Base-by-base conservation (phyloP, 78 protist genomes). In the Dictyostelium brefeldianum region DNA sequence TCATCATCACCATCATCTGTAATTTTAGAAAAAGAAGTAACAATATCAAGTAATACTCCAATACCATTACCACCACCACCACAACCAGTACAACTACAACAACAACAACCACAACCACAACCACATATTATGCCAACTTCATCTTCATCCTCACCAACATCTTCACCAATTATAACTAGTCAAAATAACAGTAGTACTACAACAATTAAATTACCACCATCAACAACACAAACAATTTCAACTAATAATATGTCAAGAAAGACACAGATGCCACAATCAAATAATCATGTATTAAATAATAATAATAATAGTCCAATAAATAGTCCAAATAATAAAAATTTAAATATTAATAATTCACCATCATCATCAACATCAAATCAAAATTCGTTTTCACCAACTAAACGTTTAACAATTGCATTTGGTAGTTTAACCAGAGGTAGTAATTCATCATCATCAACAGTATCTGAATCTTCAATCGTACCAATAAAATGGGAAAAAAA, bases 401-500 rank as follows among this genome's bases (percentile, higher is more conserved):
- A 78, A 54, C 57, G 83, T 48, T 27, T 78, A 78, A 78, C 83
- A 9, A 78, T 78, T 20, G 65, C 83, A 78, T 78, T 78, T 31
- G 83, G 83, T 43, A 54, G 70, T 54, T 78, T 78, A 22, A 25
- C 67, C 5, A 78, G 56, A 78, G 50, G 79, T 22, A 31, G 53
- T 50, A 25, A 51, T 51, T 20, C 73, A 48, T 15, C 36, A 20
- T 15, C 46, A 7, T 29, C 50, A 25, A 0, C 41, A 25, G 0
- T 6, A 22, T 41, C 48, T 56, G 47, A 31, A 22, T 48, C 31
- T 3, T 36, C 83, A 54, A 56, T 78, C 11, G 59, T 83, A 20
- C 51, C 78, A 73, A 79, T 79, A 22, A 47, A n/a, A 43, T 83
- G 91, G 91, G 91, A 83, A 25, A 77, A 46, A 7, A 83, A 83